phyloP scores from a whole-genome alignment of 805 yeast genomes.

The Sugiyamaella americana region DNA sequence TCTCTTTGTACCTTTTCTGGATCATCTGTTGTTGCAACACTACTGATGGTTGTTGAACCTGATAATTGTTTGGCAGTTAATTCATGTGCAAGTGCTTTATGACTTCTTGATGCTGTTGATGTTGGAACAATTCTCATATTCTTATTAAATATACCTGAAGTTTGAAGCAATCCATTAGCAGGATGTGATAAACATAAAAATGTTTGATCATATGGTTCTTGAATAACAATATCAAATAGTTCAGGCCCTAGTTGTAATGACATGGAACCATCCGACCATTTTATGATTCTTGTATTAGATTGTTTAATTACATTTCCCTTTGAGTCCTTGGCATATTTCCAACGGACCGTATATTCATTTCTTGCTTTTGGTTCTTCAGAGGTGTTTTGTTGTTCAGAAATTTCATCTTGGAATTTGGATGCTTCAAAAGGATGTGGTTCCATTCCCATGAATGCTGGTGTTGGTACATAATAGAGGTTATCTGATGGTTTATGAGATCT shows the following conservation, averaged over 20 bases:
- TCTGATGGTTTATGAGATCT: constrained; percentile 23
- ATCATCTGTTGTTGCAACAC: constrained; percentile 37
- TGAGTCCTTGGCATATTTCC: constrained; percentile 84
- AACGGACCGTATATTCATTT: constrained; percentile 82
- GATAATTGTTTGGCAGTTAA: constrained; percentile 31
- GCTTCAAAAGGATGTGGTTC: constrained; percentile 89
- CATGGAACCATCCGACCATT: constrained; percentile 90
- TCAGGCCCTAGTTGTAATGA: constrained; percentile 86
- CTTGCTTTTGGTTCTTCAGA: constrained; percentile 37
- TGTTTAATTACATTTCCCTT: constrained; percentile 66
- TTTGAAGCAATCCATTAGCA: constrained; percentile 62
- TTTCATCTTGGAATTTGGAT: constrained; percentile 48
- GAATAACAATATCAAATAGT: constrained; percentile 65
- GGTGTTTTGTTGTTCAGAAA: constrained; percentile 31
- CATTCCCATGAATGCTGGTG: constrained; percentile 77
- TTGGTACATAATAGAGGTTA: constrained; percentile 45
- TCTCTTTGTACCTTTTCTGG: constrained; percentile 42
- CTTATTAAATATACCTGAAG: constrained; percentile 59
- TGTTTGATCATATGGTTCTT: constrained; percentile 59
- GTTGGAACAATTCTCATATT: constrained; percentile 78
- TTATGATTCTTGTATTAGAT: constrained; percentile 81
- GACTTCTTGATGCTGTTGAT: constrained; percentile 81
- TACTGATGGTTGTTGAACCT: constrained; percentile 29
- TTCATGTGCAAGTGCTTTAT: constrained; percentile 58
- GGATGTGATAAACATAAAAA: constrained; percentile 67